phyloP scores from a whole-genome alignment of 2,329 filamentous ascomycete genomes.

The Aspergillus brunneoviolaceus region DNA sequence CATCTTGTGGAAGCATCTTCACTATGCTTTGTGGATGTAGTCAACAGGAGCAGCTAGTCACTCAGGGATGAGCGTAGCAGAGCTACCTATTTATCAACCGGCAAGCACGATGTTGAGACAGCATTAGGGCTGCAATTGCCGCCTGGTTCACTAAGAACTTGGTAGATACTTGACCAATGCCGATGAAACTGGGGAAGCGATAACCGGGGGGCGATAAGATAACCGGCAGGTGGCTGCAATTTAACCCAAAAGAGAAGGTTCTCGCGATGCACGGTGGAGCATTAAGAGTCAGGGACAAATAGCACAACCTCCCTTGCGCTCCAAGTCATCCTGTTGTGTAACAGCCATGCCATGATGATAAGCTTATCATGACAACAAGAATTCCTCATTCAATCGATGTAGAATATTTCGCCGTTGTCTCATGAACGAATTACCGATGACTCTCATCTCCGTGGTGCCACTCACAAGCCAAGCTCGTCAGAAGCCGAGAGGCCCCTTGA shows the following conservation, averaged over 20 bases:
- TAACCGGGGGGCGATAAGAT: constrained; percentile 24
- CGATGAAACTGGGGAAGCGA: constrained; percentile 2
- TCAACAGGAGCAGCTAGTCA: neutral
- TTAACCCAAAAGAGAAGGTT: constrained; percentile 29
- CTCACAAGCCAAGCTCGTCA: neutral
- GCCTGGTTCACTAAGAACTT: neutral
- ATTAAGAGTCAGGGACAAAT: too few species aligned
- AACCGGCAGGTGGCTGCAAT: constrained; percentile 15
- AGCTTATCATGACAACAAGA: neutral
- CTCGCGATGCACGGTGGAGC: constrained; percentile 25
- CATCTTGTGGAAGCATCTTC: constrained; percentile 22
- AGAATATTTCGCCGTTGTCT: neutral
- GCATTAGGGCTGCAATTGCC: neutral
- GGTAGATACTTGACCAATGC: neutral
- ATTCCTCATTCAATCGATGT: neutral
- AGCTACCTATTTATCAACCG: neutral
- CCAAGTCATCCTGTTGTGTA: neutral
- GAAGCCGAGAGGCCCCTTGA: neutral
- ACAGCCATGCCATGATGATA: neutral
- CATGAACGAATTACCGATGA: neutral
- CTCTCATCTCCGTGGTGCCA: neutral
- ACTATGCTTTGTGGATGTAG: neutral
- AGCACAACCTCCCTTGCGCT: too few species aligned
- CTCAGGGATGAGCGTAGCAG: neutral
- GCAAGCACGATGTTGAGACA: neutral